phyloP scores from a whole-genome alignment of 176 grass and related monocot species.

The Luzula sylvatica region DNA sequence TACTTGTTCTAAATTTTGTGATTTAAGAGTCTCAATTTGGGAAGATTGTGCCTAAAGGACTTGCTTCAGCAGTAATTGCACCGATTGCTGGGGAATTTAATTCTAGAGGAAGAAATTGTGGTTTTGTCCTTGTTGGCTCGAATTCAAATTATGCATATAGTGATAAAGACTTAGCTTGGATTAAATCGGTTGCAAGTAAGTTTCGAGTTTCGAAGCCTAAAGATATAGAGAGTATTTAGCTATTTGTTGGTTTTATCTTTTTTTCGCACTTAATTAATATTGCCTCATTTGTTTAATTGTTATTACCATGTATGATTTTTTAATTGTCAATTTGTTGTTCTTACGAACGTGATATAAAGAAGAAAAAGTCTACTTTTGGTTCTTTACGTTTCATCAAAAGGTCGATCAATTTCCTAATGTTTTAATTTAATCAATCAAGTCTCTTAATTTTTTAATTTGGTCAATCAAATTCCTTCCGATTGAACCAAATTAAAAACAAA shows the following conservation, averaged over 20 bases:
- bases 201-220: slow-evolving; percentile 27
- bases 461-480: too few relatives aligned
- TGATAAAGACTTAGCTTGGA: slow-evolving; percentile 88
- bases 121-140: slow-evolving; percentile 63
- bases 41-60: slow-evolving; percentile 49
- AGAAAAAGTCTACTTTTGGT: too few relatives aligned
- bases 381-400: too few relatives aligned
- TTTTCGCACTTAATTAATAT: neutral
- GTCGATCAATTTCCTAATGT: too few relatives aligned
- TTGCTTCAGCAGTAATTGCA: slow-evolving; percentile 56
- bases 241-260: neutral
- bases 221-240: slow-evolving; percentile 18
- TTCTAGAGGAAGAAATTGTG: slow-evolving; percentile 35
- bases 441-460: too few relatives aligned
- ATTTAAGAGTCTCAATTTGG: slow-evolving; percentile 45
- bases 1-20: neutral
- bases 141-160: slow-evolving; percentile 78
- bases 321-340: too few relatives aligned
- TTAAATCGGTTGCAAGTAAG: slow-evolving; percentile 71
- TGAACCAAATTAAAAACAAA: too few relatives aligned
- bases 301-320: too few relatives aligned
- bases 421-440: too few relatives aligned
- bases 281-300: too few relatives aligned
- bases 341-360: too few relatives aligned
- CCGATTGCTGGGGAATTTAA: slow-evolving; percentile 30